These are phyloP conservation scores for Pichia inconspicua DNA, from an alignment of 1,139 yeast species.

Conservation along the genomic window DNA sequence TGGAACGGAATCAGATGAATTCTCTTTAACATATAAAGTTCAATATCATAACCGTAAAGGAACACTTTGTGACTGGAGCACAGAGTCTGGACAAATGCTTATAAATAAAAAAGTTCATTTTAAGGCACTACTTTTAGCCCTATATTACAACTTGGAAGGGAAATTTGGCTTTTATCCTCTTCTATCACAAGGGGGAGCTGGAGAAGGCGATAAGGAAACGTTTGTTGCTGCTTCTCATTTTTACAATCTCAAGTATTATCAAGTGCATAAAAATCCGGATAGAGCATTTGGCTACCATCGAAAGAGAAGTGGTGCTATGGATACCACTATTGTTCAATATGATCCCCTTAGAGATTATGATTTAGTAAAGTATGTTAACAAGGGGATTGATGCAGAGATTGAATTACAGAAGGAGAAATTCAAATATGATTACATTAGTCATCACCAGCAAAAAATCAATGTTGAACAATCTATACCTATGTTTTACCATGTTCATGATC, in stretches of 20 bases:
- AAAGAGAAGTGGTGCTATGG: conserved; percentile 23
- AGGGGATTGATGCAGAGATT: conserved; percentile 16
- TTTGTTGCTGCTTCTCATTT: conserved; percentile 55
- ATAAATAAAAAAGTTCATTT: conserved; percentile 46
- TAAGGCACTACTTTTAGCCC: conserved; percentile 41
- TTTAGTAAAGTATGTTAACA: conserved; percentile 21
- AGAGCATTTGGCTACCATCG: conserved; percentile 25
- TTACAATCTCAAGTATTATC: conserved; percentile 43
- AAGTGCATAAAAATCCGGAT: conserved; percentile 34
- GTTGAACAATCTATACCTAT: conserved; percentile 23
- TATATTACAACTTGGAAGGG: conserved; percentile 51
- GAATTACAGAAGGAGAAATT: conserved; percentile 15
- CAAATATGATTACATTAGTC: conserved; percentile 19
- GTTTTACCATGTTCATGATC: conserved; percentile 39
- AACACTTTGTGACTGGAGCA: conserved; percentile 50
- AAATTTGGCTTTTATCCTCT: conserved; percentile 47
- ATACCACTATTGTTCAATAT: conserved; percentile 37
- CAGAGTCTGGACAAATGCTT: conserved; percentile 55
- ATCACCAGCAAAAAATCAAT: conserved; percentile 15
- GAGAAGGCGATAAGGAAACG: conserved; percentile 59
- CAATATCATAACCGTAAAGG: conserved; percentile 47
- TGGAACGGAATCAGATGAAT: conserved; percentile 2
- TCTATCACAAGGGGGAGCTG: conserved; percentile 50
- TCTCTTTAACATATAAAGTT: conserved; percentile 15
- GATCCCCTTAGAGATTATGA: conserved; percentile 35